Conservation (phyloP, 2,329 filamentous ascomycete species). For the Lecanicillium sp. region DNA sequence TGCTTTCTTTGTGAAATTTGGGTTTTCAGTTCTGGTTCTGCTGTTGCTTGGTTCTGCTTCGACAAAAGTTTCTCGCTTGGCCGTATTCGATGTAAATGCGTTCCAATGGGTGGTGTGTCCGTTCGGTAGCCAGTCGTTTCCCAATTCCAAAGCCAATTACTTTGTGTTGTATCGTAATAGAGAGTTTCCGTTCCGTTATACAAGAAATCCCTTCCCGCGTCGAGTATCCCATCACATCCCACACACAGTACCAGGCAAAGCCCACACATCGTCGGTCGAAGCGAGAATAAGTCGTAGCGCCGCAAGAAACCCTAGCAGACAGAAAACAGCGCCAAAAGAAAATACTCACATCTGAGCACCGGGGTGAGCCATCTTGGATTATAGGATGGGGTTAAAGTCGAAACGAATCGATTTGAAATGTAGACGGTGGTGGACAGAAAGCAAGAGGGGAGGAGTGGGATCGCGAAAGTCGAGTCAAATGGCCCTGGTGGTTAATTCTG, state of each 20-base stretch:
- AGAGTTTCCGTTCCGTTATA: too few species aligned
- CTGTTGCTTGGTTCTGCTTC: not conserved
- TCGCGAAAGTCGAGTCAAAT: constrained; percentile 7
- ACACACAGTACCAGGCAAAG: too few species aligned
- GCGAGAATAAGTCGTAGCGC: not conserved
- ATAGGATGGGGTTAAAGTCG: constrained; percentile 11
- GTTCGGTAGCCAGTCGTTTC: too few species aligned
- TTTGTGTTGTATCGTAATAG: too few species aligned
- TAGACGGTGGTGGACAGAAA: constrained; percentile 2
- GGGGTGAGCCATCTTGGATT: constrained; percentile 50
- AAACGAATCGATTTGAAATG: constrained; percentile 2
- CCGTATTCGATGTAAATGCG: too few species aligned
- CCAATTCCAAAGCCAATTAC: too few species aligned
- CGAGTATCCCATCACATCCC: too few species aligned
- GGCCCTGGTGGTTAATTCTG: constrained; percentile 4
- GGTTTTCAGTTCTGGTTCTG: too few species aligned
- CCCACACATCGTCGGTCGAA: not conserved
- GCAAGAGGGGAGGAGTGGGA: constrained; percentile 5
- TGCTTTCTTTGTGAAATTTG: not conserved
- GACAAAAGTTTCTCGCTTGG: too few species aligned
- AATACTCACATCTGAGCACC: constrained; percentile 54
- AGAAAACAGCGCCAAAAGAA: constrained; percentile 7
- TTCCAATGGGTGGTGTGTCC: too few species aligned
- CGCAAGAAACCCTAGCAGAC: not conserved
- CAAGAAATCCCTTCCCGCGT: too few species aligned